Evolutionary conservation across 257 asterid genomes (phyloP).

Genomic region (Fraxinus pennsylvanica): DNA sequence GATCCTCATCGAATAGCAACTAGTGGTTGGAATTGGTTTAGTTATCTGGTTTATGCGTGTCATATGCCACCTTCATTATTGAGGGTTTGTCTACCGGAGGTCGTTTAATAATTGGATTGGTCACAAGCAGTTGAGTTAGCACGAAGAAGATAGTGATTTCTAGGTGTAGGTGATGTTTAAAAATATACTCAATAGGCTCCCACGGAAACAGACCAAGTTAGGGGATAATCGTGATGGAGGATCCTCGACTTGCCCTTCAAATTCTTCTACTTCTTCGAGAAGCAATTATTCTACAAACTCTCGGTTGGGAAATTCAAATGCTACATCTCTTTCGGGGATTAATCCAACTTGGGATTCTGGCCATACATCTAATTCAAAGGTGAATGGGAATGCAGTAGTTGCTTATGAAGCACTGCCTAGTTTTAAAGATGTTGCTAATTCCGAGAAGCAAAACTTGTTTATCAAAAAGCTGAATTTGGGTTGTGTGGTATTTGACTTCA

Average conservation of each 20-base stretch:
- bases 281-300: conserved; percentile 30
- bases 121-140: not conserved
- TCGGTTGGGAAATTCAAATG: conserved; percentile 26
- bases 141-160: conserved; percentile 19
- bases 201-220: conserved; percentile 41
- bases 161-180: conserved; percentile 37
- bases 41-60: conserved; percentile 20
- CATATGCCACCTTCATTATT: not conserved
- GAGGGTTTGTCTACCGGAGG: not conserved
- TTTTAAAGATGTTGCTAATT: not conserved
- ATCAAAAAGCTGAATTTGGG: conserved; percentile 10
- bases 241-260: conserved; percentile 27
- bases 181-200: conserved; percentile 46
- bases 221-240: conserved; percentile 44
- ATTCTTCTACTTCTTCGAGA: conserved; percentile 34
- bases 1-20: not conserved
- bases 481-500: not conserved
- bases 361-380: conserved; percentile 26
- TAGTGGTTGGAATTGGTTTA: conserved; percentile 1
- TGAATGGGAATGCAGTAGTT: conserved; percentile 12
- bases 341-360: conserved; percentile 28
- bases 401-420: conserved; percentile 6
- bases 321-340: conserved; percentile 20
- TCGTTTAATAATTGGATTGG: conserved; percentile 4
- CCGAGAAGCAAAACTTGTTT: conserved; percentile 3